phyloP scores from a whole-genome alignment of 352 stramenopile genomes.

The Phytophthora tentaculata region DNA sequence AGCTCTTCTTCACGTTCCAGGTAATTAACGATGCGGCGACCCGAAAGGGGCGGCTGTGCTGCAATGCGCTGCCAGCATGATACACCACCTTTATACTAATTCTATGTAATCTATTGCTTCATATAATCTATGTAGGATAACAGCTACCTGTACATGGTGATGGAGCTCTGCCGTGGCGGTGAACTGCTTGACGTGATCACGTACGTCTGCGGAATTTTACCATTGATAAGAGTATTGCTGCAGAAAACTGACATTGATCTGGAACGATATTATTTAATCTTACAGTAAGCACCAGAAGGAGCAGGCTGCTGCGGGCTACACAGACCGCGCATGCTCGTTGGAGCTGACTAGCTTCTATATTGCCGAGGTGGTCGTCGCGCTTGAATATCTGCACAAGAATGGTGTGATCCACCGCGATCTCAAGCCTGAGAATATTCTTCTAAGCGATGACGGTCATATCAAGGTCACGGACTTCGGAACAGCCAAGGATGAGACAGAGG shows the following conservation, averaged over 20 bases:
- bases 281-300: slow-evolving; percentile 81
- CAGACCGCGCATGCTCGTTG: slow-evolving; percentile 73
- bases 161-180: slow-evolving; percentile 89
- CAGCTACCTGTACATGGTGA: slow-evolving; percentile 92
- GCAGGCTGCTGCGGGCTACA: slow-evolving; percentile 57
- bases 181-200: slow-evolving; percentile 89
- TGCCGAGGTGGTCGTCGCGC: slow-evolving; percentile 92
- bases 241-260: neutral
- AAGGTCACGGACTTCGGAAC: slow-evolving; percentile 93
- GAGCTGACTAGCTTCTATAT: slow-evolving; percentile 94
- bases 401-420: slow-evolving; percentile 97
- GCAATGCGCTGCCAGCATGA: slow-evolving; percentile 4
- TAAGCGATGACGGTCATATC: slow-evolving; percentile 86
- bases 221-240: too few relatives aligned
- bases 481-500: slow-evolving; percentile 82
- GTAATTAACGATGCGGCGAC: slow-evolving; percentile 30
- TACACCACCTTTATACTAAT: slow-evolving; percentile 2
- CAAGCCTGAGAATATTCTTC: slow-evolving; percentile 91
- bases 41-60: slow-evolving; percentile 3
- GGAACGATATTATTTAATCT: neutral
- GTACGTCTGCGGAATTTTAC: too few relatives aligned
- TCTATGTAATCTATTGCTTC: slow-evolving; percentile 2
- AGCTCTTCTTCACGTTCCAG: slow-evolving; percentile 92
- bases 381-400: slow-evolving; percentile 95
- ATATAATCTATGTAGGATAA: slow-evolving; percentile 36